Evolutionary conservation across 768 basidiomycete species (phyloP), one percentile per base, ranked within the genome.

Genomic region (Tylopilus vinaceipallidus): DNA sequence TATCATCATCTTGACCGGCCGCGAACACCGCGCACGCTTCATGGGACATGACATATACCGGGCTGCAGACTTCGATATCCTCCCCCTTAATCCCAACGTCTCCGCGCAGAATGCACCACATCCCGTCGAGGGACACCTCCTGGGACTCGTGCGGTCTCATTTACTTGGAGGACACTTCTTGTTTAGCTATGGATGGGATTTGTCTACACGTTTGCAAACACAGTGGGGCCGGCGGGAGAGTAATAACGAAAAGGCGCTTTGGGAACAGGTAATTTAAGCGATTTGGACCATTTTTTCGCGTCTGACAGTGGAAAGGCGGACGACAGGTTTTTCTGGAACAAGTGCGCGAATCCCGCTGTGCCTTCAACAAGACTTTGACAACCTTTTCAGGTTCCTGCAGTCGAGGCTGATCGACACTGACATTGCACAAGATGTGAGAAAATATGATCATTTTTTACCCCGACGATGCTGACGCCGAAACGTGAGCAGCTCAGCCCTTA

Each of bases 251-350:
- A 84, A 72, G 63, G 73, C 84, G 10, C 72, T 89, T 40, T 95
- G 87, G 88, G 82, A 91, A 72, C 76, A 81, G 68, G 92, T 91
- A 63, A 47, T 81, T 75, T 38, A 34, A 30, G 42, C 38, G 20
- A 38, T 42, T 42, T 41, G 13, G 32, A 47, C 16, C 14, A 19
- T 23, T 10, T 35, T 30, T 19, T 50, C 39, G 23, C 47, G 22
- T 45, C 47, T 61, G 33, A 68, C 4, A n/a, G 17, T 29, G 20
- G 45, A 42, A 59, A 95, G 86, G 87, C 86, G 33, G 97, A 99
- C 56, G 93, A 97, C 62, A 80, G 95, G 54, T 99, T 99, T 72
- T 98, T 98, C 71, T 99, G 95, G 95, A 99, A 99, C 70, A 89
- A 83, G 81, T 64, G 6, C 16, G 43, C 22, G 20, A 19, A 54